Evolutionary conservation across 1,284 basidiomycete genomes (phyloP), one percentile per base, ranked within the genome.

Genomic region (Schizophyllum commune): DNA sequence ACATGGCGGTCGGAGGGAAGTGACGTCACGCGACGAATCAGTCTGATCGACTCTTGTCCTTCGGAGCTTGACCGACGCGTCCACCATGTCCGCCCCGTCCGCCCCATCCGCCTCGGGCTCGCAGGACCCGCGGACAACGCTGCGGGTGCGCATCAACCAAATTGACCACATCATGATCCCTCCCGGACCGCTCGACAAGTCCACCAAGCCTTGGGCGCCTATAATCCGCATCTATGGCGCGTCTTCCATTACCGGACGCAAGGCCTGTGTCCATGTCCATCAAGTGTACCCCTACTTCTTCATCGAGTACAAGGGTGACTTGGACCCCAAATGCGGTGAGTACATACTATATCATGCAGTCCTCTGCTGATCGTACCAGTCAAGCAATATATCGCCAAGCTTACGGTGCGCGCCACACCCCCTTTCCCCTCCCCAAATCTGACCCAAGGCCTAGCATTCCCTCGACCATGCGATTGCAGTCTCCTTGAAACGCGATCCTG

Each of bases 221-320:
- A 82, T 95, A 3, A 79, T 98, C 59, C 83, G 94, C 58, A 88
- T 98, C 60, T 98, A 89, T 73, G 96, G 96, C 17, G 79, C 87
- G 17, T 92, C 93, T 1, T 91, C 92, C 0, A 17, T 47, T 5
- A 72, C 76, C 1, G 91, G 93, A 2, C 79, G 86, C 70, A 91
- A 89, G 69, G 84, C 92, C 47, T 96, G 94, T 70, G 80, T 94
- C 9, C 91, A 98, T 77, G 78, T 98, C 22, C 96, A 98, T 74
- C 86, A 94, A 83, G 91, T 85, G 47, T 92, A 86, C 74, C 90
- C 91, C 2, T 92, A 92, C 72, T 85, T 91, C 70, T 91, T 82
- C 67, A 77, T 91, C 60, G 85, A 89, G 66, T 92, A 92, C 71
- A 68, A 73, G 13, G 87, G 82, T 1, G 78, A 79, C 34, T 71